Evolutionary conservation across 2,329 filamentous ascomycete species (phyloP).

Genomic region (Neocucurbitaria cava): DNA sequence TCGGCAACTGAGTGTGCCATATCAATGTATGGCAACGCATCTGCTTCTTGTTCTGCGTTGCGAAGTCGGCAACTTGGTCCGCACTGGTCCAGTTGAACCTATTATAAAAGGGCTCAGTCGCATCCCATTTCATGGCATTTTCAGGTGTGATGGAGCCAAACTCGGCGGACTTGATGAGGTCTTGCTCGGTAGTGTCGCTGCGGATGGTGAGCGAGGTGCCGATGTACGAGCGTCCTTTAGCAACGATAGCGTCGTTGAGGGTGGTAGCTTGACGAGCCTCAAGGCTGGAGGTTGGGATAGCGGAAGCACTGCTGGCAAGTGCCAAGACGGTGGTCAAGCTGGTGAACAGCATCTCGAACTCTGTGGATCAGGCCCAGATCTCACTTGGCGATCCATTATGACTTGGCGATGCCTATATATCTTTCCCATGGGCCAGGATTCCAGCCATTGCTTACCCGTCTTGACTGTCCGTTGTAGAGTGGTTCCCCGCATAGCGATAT

Average conservation of each 20-base stretch:
- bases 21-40: conserved; percentile 51
- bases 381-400: not conserved
- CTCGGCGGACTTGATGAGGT: conserved; percentile 30
- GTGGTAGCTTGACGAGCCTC: conserved; percentile 26
- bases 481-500: conserved; percentile 5
- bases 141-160: conserved; percentile 48
- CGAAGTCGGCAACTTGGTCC: conserved; percentile 46
- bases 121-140: conserved; percentile 51
- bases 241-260: conserved; percentile 29
- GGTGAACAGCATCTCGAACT: conserved; percentile 25
- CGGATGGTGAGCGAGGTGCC: conserved; percentile 47
- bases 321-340: conserved; percentile 28
- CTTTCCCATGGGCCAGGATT: not conserved
- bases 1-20: conserved; percentile 49
- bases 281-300: conserved; percentile 19
- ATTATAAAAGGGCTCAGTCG: conserved; percentile 45
- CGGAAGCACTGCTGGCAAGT: conserved; percentile 18
- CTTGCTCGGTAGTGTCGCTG: conserved; percentile 37
- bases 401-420: conserved; percentile 4
- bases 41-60: conserved; percentile 43
- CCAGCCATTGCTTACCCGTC: conserved; percentile 11
- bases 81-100: conserved; percentile 45
- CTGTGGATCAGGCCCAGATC: not conserved
- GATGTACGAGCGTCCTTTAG: conserved; percentile 42
- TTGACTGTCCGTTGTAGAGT: conserved; percentile 18